Base-by-base conservation (phyloP, 148 eudicot genomes). In the Fagopyrum homotropicum region DNA sequence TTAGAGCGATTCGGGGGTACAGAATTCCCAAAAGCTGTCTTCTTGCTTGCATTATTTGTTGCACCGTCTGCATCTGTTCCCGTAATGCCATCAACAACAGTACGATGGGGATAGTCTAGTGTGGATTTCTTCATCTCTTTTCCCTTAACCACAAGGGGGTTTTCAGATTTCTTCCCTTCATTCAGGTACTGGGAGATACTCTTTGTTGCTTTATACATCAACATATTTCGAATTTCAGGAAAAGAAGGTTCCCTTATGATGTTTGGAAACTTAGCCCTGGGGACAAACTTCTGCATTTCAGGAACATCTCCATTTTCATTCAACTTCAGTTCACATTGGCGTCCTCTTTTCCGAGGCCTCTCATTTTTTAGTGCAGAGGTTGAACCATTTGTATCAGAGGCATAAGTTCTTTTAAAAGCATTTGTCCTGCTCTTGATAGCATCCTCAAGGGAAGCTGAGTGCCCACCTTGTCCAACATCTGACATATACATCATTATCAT, bases 131-230 rank as follows among this genome's bases (percentile, higher is more conserved):
- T 70, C 54, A 45, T 72, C 29, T 75, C 76, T 51, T 77, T 75
- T 43, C 30, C 82, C 64, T 75, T 77, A 35, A 45, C 57, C 44
- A 30, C 55, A 43, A 68, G 45, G 5, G 35, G 55, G 61, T 81
- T 79, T 22, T 45, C 22, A 46, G 74, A 73, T 45, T 73, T 73
- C 6, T 76, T 78, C 85, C 79, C 78, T 49, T 81, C 87, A 14
- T 79, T 50, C 73, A 90, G 78, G 74, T 83, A 78, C 75, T 82
- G 76, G 72, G n/a, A 50, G 49, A 88, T 83, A 69, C 84, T 86
- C 72, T 10, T 82, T 84, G 77, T 82, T 11, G 90, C 86, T 82
- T 79, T 90, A 54, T 60, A 57, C 72, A 80, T 83, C 84, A 90
- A 79, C 84, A 83, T 69, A 77, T 69, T 81, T 75, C 88, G 87